phyloP scores from a whole-genome alignment of 495 filamentous ascomycete genomes.

The Pseudoneurospora amorphoporcata region DNA sequence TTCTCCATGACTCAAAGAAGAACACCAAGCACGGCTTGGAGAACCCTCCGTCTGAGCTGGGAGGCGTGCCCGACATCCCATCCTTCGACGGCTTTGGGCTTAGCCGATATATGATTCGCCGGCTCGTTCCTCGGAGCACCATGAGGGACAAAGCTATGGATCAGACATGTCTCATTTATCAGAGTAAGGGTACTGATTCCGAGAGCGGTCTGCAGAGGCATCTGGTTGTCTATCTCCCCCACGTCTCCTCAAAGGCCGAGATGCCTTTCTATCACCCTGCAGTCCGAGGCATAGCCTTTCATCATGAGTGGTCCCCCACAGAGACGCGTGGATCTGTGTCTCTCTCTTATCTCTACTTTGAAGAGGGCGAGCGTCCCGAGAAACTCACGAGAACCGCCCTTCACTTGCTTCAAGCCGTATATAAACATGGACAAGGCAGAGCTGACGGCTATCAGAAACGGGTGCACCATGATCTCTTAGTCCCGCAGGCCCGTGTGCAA shows the following conservation, averaged over 20 bases:
- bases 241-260: slow-evolving; percentile 47
- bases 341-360: slow-evolving; percentile 58
- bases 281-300: slow-evolving; percentile 60
- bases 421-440: slow-evolving; percentile 63
- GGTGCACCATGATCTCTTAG: slow-evolving; percentile 63
- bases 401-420: slow-evolving; percentile 57
- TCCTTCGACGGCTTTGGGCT: slow-evolving; percentile 19
- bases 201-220: slow-evolving; percentile 22
- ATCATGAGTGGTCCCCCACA: slow-evolving; percentile 47
- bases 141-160: slow-evolving; percentile 59
- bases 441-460: slow-evolving; percentile 57
- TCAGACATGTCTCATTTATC: slow-evolving; percentile 71
- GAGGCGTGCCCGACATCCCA: slow-evolving; percentile 1
- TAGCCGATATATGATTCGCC: slow-evolving; percentile 49
- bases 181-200: slow-evolving; percentile 3
- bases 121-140: slow-evolving; percentile 72
- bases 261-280: slow-evolving; percentile 82
- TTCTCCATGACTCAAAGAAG: slow-evolving; percentile 42
- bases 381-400: slow-evolving; percentile 62
- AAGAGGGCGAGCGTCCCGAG: slow-evolving; percentile 21
- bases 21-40: neutral
- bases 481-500: slow-evolving; percentile 65
- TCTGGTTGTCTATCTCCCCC: slow-evolving; percentile 72
- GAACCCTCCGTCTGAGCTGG: slow-evolving; percentile 8
- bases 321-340: slow-evolving; percentile 43